Conservation (phyloP, 495 filamentous ascomycete species). For the Neurospora discreta region DNA sequence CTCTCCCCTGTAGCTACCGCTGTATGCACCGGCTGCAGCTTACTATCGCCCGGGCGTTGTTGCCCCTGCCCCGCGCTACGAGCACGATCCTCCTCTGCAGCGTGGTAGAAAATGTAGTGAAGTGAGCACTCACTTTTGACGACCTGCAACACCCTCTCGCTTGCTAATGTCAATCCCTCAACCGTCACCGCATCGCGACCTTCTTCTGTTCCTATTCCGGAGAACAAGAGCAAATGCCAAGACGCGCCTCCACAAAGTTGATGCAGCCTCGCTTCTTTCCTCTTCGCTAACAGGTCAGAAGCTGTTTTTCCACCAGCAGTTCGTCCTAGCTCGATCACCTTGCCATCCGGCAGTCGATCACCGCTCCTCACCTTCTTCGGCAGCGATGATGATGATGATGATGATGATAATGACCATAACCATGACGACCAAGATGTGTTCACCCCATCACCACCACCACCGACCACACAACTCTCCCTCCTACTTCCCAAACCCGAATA, state of each 20-base stretch:
- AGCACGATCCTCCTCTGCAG: not conserved
- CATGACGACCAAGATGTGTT: not conserved
- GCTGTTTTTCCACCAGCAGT: not conserved
- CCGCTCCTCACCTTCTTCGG: slow-evolving; percentile 20
- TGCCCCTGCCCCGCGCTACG: not conserved
- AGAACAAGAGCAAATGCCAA: slow-evolving; percentile 27
- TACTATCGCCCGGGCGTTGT: not conserved
- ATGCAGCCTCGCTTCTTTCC: slow-evolving; percentile 15
- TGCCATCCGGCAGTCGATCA: slow-evolving; percentile 23
- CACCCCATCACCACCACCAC: slow-evolving; percentile 15
- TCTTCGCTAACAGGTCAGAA: not conserved
- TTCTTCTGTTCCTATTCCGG: slow-evolving; percentile 6
- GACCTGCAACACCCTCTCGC: slow-evolving; percentile 4
- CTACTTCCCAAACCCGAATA: slow-evolving; percentile 17
- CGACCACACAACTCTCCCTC: not conserved
- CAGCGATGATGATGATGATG: not conserved
- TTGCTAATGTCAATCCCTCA: slow-evolving; percentile 6
- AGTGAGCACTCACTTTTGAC: slow-evolving; percentile 6
- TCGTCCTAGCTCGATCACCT: not conserved
- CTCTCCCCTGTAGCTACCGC: not conserved
- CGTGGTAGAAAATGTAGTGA: slow-evolving; percentile 6
- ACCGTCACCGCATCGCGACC: slow-evolving; percentile 1
- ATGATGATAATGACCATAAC: no score
- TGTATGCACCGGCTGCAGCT: not conserved
- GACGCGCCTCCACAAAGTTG: slow-evolving; percentile 13